phyloP scores from a whole-genome alignment of 345 rosid genomes.

The Clarkia xantiana region DNA sequence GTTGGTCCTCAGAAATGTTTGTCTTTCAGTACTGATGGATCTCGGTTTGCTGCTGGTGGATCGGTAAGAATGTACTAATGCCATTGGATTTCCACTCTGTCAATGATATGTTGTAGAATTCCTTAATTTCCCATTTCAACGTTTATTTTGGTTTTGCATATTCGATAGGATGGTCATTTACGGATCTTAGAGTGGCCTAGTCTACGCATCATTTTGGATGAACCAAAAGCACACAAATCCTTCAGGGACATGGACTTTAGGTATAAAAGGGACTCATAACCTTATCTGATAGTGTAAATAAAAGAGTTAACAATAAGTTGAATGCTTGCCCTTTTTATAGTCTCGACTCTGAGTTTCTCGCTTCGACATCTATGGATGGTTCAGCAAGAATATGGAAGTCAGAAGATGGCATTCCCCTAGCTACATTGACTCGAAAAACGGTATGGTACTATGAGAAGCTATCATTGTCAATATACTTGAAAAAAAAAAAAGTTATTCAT shows the following conservation, averaged over 20 bases:
- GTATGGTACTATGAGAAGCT: constrained; percentile 21
- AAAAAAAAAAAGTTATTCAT: neutral
- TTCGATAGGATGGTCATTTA: constrained; percentile 69
- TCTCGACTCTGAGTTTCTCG: constrained; percentile 86
- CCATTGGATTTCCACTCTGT: neutral
- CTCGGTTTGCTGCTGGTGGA: constrained; percentile 78
- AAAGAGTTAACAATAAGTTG: neutral
- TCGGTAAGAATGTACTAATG: constrained; percentile 35
- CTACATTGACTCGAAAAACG: constrained; percentile 57
- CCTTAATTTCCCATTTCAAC: neutral
- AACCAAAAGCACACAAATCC: constrained; percentile 75
- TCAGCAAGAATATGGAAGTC: constrained; percentile 89
- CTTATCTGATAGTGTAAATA: neutral
- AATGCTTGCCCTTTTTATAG: constrained; percentile 21
- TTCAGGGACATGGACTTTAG: constrained; percentile 77
- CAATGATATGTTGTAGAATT: neutral
- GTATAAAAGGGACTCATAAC: constrained; percentile 16
- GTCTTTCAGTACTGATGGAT: constrained; percentile 81
- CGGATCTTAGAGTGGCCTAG: constrained; percentile 89
- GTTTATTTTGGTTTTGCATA: constrained; percentile 1
- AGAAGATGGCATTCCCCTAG: constrained; percentile 63
- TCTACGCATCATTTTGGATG: constrained; percentile 48
- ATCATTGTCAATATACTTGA: constrained; percentile 4
- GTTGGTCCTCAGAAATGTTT: constrained; percentile 72
- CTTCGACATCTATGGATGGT: constrained; percentile 81